These are phyloP conservation scores for Tolypocladium sp. DNA, from an alignment of 2,329 filamentous ascomycete genomes.

Conservation along the genomic window DNA sequence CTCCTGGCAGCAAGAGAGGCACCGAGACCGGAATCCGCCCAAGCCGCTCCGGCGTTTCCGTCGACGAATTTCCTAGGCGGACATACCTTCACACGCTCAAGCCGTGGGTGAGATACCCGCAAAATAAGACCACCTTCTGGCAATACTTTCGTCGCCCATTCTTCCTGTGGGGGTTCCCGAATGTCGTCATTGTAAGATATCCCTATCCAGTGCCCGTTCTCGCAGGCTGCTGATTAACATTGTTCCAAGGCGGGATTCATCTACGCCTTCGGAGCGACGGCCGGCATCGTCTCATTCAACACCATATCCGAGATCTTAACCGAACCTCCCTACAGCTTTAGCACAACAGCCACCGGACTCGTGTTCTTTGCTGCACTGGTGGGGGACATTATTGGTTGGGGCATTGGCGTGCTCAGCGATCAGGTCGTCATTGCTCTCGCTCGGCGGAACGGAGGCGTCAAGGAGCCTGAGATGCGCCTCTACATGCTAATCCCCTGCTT, in stretches of 20 bases:
- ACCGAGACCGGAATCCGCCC: neutral
- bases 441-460: neutral
- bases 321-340: neutral
- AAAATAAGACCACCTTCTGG: neutral
- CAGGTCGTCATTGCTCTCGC: neutral
- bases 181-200: neutral
- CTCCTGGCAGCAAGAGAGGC: neutral
- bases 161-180: neutral
- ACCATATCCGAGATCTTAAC: neutral
- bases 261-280: neutral
- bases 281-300: neutral
- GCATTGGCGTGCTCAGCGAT: neutral
- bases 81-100: neutral
- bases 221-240: neutral
- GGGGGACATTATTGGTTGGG: neutral
- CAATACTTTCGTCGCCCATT: neutral
- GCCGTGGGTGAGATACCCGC: neutral
- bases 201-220: neutral
- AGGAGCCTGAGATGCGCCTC: neutral
- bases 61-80: neutral
- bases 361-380: neutral
- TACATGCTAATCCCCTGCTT: neutral
- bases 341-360: neutral
- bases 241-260: neutral
- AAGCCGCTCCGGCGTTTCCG: neutral